Base-by-base conservation (phyloP, 176 grass and related monocot species). In the Carex littledalei region DNA sequence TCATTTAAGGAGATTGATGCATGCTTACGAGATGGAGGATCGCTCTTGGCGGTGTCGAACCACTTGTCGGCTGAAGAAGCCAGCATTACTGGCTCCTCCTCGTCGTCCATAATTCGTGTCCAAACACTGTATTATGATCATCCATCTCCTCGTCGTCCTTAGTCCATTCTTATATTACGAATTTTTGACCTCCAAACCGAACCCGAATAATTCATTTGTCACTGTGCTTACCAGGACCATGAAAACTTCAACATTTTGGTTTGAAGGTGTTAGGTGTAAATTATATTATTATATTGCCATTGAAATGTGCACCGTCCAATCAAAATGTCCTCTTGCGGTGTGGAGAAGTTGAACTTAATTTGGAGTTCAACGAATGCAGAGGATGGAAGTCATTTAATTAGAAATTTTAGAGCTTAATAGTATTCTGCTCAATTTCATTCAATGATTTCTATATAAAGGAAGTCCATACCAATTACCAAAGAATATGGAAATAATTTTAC, bases 1-100 rank as follows among this genome's bases (percentile, higher is more conserved):
- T 53, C 3, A 20, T 17, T 65, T 64, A 1, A 9, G 67, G 39
- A 47, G 10, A 37, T 37, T 37, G 35, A 20, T 50, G 21, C 91
- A 20, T 50, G 14, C 91, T 60, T 87, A 99, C 93, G 85, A 52
- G 85, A 91, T 18, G 96, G 91, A 35, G 88, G 91, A 87, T 92
- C 90, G 84, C 91, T 92, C 0, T 84, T 80, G 12, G 87, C 88
- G 21, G 88, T 53, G 31, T 86, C 71, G 56, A 99, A 95, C 93
- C 96, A 99, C 56, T 54, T 87, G 85, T 98, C 85, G 16, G 90
- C 93, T 5, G 49, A 86, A n/a, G 61, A 67, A 7, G 89, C 85
- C 65, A 89, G 85, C 59, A 17, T 15, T 8, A 77, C 79, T 6
- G 89, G 18, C 93, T 95, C 93, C 66, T 87, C 92, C 61, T 21